Evolutionary conservation across 225 moss, liverwort and hornwort genomes (phyloP), one percentile per base, ranked within the genome.

Genomic region (Physcomitrium patens): DNA sequence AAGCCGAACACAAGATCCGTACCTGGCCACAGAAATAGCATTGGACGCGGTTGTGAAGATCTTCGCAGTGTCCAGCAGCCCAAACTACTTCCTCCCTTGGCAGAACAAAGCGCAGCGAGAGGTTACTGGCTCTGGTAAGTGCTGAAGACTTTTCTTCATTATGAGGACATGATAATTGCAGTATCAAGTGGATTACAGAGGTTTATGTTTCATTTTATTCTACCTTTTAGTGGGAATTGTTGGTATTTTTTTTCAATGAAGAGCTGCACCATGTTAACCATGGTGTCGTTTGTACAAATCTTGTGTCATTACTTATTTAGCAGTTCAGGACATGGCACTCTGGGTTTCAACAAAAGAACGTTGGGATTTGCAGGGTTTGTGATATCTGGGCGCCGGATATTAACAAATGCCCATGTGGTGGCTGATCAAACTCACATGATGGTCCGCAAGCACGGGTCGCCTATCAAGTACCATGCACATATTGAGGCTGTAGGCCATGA

Each of bases 91-190:
- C 62, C 87, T 92, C 27, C 96, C 96, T 5, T 96, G 96, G 96
- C 96, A 96, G 74, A 96, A 94, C 80, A 96, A 96, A 66, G 92
- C 96, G 12, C 96, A 96, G 85, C 89, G 96, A 41, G 96, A 96
- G 86, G 88, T 90, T 68, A 93, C 96, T 67, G 96, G 96, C 60
- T 96, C 96, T 70, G 96, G 96, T 96, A 20, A 85, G 85, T 78
- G n/a, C 31, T 46, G 22, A 52, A 68, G 9, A 46, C 24, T 44
- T 42, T 17, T 16, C 28, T 28, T 28, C 51, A 15, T 23, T 55
- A 44, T 57, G 2, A 56, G 70, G 24, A 24, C 43, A 60, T 52
- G 68, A 43, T n/a, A n/a, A 9, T 37, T 49, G 68, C 27, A 77
- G 48, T 62, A 24, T 1, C 9, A 56, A 72, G 49, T 46, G 37